phyloP scores from a whole-genome alignment of 2,329 filamentous ascomycete genomes.

The Fusarium incarnatum region DNA sequence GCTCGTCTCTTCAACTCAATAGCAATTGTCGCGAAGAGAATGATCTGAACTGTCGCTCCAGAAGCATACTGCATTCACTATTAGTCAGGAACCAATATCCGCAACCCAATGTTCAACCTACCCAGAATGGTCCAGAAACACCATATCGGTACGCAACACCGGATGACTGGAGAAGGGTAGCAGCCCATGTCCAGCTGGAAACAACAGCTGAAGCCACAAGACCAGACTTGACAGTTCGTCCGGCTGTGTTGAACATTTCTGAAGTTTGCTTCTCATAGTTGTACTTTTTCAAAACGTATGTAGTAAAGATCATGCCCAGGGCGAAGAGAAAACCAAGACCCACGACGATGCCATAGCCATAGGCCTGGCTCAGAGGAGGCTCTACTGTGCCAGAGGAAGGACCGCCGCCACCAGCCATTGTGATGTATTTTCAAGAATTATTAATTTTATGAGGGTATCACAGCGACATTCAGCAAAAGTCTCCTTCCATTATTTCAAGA shows the following conservation, averaged over 20 bases:
- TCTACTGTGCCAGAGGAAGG: conserved; percentile 34
- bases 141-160: conserved; percentile 87
- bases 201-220: conserved; percentile 91
- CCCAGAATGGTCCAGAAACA: conserved; percentile 68
- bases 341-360: conserved; percentile 82
- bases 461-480: not conserved
- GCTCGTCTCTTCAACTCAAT: conserved; percentile 90
- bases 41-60: conserved; percentile 82
- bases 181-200: conserved; percentile 93
- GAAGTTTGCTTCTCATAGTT: conserved; percentile 82
- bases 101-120: no score
- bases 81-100: no score
- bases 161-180: conserved; percentile 81
- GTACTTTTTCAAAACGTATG: conserved; percentile 49
- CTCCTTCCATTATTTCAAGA: fast-evolving
- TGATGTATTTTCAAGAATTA: not conserved
- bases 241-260: conserved; percentile 92
- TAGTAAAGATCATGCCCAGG: conserved; percentile 67
- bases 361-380: conserved; percentile 65
- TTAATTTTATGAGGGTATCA: not conserved
- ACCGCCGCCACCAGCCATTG: conserved; percentile 37
- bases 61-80: no score
- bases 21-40: conserved; percentile 89
- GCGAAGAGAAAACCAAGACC: conserved; percentile 81
- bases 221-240: conserved; percentile 88